phyloP scores from a whole-genome alignment of 495 filamentous ascomycete species.

The Talaromyces nanjingensis region DNA sequence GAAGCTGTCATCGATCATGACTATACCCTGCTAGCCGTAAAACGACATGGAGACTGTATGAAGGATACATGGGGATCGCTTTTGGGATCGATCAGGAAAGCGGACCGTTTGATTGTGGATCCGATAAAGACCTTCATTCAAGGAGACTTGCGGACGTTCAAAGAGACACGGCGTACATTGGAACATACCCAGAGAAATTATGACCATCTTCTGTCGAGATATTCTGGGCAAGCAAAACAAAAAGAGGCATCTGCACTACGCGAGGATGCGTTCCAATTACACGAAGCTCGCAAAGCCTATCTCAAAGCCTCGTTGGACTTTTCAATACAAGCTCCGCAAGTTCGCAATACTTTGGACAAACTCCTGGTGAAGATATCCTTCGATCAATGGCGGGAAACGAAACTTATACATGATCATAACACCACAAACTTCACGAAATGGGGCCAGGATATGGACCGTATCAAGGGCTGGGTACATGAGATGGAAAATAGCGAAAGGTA shows the following conservation, averaged over 20 bases:
- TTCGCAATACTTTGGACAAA: conserved; percentile 73
- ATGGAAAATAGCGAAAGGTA: conserved; percentile 78
- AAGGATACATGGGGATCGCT: conserved; percentile 79
- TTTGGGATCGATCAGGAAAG: conserved; percentile 61
- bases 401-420: conserved; percentile 52
- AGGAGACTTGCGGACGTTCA: conserved; percentile 63
- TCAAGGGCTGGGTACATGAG: conserved; percentile 85
- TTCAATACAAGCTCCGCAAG: conserved; percentile 74
- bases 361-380: conserved; percentile 76
- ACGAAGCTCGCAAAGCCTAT: conserved; percentile 87
- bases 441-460: conserved; percentile 75
- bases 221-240: conserved; percentile 76
- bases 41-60: conserved; percentile 73
- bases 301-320: conserved; percentile 91
- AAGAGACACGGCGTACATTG: conserved; percentile 66
- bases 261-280: conserved; percentile 93
- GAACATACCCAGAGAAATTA: conserved; percentile 78
- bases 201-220: conserved; percentile 72
- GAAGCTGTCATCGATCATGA: conserved; percentile 88
- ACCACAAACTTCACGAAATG: conserved; percentile 52
- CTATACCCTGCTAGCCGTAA: conserved; percentile 82
- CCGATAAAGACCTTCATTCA: conserved; percentile 71
- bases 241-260: conserved; percentile 86
- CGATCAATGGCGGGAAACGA: conserved; percentile 83
- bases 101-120: conserved; percentile 69